These are phyloP conservation scores for Lactifluus hygrophoroides DNA, from an alignment of 768 basidiomycete genomes.

Conservation along the genomic window DNA sequence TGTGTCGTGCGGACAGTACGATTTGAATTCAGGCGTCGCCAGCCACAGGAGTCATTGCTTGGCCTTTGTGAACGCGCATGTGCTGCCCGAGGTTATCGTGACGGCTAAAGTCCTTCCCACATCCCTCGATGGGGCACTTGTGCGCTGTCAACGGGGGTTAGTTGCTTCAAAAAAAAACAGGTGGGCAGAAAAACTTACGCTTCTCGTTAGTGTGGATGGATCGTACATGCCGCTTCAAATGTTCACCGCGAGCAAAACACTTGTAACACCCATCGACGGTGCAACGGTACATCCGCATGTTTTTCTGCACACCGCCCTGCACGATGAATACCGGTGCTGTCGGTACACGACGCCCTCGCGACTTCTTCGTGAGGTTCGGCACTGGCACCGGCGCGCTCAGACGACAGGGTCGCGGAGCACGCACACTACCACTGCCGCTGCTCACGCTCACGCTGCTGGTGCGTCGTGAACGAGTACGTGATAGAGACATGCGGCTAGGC, in stretches of 20 bases:
- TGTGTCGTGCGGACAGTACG: neutral
- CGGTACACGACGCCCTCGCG: slow-evolving; percentile 68
- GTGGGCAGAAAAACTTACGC: slow-evolving; percentile 51
- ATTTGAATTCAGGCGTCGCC: slow-evolving; percentile 7
- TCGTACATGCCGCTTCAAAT: slow-evolving; percentile 81
- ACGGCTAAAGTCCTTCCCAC: slow-evolving; percentile 77
- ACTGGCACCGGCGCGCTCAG: slow-evolving; percentile 59
- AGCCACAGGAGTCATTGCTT: neutral
- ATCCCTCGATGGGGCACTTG: slow-evolving; percentile 70
- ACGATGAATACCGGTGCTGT: slow-evolving; percentile 31
- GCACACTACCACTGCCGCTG: slow-evolving; percentile 14
- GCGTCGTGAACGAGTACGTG: slow-evolving; percentile 15
- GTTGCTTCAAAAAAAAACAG: slow-evolving; percentile 1
- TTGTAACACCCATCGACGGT: slow-evolving; percentile 78
- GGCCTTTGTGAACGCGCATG: slow-evolving; percentile 64
- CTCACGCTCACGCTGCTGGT: slow-evolving; percentile 16
- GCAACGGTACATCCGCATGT: slow-evolving; percentile 49
- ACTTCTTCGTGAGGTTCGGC: slow-evolving; percentile 73
- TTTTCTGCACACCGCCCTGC: slow-evolving; percentile 25
- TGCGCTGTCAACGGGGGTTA: slow-evolving; percentile 44
- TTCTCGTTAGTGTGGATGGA: slow-evolving; percentile 90
- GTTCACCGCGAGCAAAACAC: slow-evolving; percentile 82
- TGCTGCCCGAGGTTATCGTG: slow-evolving; percentile 88
- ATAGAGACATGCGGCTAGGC: neutral
- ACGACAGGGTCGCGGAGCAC: slow-evolving; percentile 23